phyloP scores from a whole-genome alignment of 805 yeast genomes.

The Pichia ethanolica region DNA sequence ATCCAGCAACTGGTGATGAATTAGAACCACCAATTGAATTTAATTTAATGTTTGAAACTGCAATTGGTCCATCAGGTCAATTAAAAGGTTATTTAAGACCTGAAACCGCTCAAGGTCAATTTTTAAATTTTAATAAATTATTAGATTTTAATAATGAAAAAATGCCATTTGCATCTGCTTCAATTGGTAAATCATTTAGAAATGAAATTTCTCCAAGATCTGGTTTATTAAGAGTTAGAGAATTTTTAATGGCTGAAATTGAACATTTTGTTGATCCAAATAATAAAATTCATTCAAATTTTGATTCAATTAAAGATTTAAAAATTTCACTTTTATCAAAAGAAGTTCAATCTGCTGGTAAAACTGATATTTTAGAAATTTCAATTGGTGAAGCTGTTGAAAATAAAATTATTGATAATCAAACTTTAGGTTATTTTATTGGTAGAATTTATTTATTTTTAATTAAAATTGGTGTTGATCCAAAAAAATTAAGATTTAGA shows the following conservation, averaged over 20 bases:
- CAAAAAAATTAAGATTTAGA: conserved; percentile 81
- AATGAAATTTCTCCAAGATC: conserved; percentile 98
- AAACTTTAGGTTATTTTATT: conserved; percentile 93
- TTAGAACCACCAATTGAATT: conserved; percentile 90
- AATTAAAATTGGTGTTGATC: conserved; percentile 83
- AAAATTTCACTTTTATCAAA: conserved; percentile 76
- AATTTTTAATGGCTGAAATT: conserved; percentile 98
- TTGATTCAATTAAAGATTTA: conserved; percentile 66
- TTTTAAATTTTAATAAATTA: conserved; percentile 87
- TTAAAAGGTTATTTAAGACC: conserved; percentile 95
- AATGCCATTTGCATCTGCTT: conserved; percentile 99
- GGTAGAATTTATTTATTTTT: conserved; percentile 88
- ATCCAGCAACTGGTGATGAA: conserved; percentile 84
- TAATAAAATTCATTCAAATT: conserved; percentile 76
- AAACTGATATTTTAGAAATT: conserved; percentile 53
- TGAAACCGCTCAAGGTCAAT: conserved; percentile 99
- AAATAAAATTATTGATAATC: conserved; percentile 85
- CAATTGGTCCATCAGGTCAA: conserved; percentile 97
- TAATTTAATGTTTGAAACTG: conserved; percentile 98
- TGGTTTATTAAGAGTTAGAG: conserved; percentile 95
- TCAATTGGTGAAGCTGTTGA: conserved; percentile 88
- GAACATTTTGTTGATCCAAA: conserved; percentile 97
- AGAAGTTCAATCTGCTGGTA: conserved; percentile 81
- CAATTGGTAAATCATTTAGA: conserved; percentile 97
- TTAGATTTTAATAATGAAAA: conserved; percentile 90